phyloP scores from a whole-genome alignment of 345 rosid genomes.

The Excoecaria cochinchinensis region DNA sequence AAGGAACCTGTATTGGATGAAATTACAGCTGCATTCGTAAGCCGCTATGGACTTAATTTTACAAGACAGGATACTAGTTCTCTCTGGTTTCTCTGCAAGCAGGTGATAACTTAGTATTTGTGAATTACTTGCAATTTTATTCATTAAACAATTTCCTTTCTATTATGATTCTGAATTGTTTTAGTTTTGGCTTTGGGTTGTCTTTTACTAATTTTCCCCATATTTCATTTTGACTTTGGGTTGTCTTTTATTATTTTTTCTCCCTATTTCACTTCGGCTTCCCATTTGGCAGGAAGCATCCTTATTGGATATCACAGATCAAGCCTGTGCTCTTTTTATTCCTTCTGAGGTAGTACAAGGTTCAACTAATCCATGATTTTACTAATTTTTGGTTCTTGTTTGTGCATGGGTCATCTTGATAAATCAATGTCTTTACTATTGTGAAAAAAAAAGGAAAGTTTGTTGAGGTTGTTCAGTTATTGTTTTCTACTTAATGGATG shows the following conservation, averaged over 20 bases:
- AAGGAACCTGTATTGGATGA: constrained; percentile 83
- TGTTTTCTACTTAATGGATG: constrained; percentile 2
- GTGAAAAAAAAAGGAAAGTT: background rate
- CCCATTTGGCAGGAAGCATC: constrained; percentile 76
- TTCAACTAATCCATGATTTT: background rate
- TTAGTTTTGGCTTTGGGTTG: background rate
- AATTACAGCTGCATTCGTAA: constrained; percentile 61
- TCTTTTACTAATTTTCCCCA: background rate
- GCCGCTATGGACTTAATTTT: constrained; percentile 58
- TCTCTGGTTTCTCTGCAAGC: constrained; percentile 94
- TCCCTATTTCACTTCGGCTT: constrained; percentile 11
- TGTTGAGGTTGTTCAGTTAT: background rate
- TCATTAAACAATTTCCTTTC: background rate
- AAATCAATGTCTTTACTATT: background rate
- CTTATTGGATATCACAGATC: constrained; percentile 71
- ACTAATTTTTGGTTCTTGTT: background rate
- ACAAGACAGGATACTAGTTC: constrained; percentile 74
- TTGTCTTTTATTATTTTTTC: background rate
- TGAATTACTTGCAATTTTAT: background rate
- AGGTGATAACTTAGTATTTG: constrained; percentile 42
- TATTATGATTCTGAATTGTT: background rate
- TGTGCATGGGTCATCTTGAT: background rate
- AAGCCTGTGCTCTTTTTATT: constrained; percentile 82
- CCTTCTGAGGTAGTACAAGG: constrained; percentile 57
- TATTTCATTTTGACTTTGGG: constrained; percentile 12